Conservation (phyloP, 2,329 filamentous ascomycete species). For the Botrytis pseudocinerea region DNA sequence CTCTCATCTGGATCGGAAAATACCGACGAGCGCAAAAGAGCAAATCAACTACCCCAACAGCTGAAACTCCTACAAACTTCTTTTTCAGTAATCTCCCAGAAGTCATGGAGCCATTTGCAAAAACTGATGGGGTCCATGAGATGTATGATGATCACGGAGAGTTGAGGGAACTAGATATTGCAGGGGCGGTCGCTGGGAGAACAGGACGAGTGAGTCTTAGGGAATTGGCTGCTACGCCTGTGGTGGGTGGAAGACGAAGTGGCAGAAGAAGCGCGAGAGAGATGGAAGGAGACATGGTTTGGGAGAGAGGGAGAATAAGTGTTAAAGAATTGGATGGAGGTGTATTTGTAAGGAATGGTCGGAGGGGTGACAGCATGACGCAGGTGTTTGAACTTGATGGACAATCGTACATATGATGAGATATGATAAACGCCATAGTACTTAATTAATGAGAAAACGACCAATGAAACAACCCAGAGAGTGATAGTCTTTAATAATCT, state of each 20-base stretch:
- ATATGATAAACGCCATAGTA: not conserved
- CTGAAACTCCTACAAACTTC: not conserved
- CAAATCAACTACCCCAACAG: not conserved
- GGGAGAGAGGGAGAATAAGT: not conserved
- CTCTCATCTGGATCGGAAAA: not conserved
- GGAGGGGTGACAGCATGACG: not conserved
- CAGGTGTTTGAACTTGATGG: not conserved
- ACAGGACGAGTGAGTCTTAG: not conserved
- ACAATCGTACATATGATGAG: slow-evolving; percentile 8
- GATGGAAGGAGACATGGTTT: not conserved
- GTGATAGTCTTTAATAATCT: not conserved
- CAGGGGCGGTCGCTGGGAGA: not conserved
- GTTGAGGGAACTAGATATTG: not conserved
- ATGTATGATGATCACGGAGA: slow-evolving; percentile 3
- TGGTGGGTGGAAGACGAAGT: not conserved
- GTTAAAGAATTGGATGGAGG: not conserved
- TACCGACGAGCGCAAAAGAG: not conserved
- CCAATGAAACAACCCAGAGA: not conserved
- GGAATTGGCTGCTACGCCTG: not conserved
- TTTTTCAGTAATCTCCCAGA: slow-evolving; percentile 1
- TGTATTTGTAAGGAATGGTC: not conserved
- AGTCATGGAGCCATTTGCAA: not conserved
- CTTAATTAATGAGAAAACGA: not conserved
- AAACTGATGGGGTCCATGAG: not conserved
- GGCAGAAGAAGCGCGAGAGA: not conserved